A percentile compares a stretch with the other conserved stretches of the same genome.
These are phyloP conservation scores for Megacollybia marginata DNA, from an alignment of 768 basidiomycete genomes.

Conservation along the genomic window DNA sequence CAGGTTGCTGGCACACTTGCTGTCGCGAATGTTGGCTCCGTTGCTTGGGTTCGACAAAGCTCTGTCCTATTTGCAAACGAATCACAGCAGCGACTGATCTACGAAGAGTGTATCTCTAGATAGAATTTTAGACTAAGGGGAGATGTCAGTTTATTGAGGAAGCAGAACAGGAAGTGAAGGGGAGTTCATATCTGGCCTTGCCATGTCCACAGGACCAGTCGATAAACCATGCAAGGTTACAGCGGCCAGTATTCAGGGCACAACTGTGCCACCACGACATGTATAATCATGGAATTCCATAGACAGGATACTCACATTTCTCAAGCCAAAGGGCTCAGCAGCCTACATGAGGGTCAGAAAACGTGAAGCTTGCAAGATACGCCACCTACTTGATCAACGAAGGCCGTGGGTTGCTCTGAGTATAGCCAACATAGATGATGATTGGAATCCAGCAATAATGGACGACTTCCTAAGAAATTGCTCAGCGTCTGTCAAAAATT, in stretches of 20 bases:
- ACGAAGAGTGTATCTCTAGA: conserved; percentile 65
- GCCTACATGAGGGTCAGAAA: conserved; percentile 36
- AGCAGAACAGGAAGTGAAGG: conserved; percentile 2
- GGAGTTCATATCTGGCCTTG: conserved; percentile 85
- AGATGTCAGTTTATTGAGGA: neutral
- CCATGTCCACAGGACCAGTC: conserved; percentile 47
- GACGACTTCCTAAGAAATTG: conserved; percentile 59
- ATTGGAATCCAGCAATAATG: conserved; percentile 97
- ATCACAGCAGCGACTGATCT: conserved; percentile 74
- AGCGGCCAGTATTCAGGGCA: conserved; percentile 20
- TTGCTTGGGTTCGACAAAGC: conserved; percentile 74
- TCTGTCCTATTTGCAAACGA: conserved; percentile 84
- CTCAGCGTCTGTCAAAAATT: neutral
- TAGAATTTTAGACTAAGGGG: neutral
- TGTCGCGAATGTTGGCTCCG: conserved; percentile 79
- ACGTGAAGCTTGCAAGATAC: neutral
- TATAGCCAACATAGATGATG: conserved; percentile 94
- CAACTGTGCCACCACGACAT: conserved; percentile 55
- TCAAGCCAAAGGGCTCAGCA: conserved; percentile 92
- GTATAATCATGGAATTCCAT: conserved; percentile 42
- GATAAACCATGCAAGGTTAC: conserved; percentile 56
- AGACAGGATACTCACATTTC: neutral
- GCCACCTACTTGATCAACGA: conserved; percentile 88
- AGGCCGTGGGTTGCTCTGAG: conserved; percentile 87
- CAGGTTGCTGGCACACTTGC: conserved; percentile 85